Evolutionary conservation across 257 asterid species (phyloP), one percentile per base, ranked within the genome.

Genomic region (Solanum virginianum): DNA sequence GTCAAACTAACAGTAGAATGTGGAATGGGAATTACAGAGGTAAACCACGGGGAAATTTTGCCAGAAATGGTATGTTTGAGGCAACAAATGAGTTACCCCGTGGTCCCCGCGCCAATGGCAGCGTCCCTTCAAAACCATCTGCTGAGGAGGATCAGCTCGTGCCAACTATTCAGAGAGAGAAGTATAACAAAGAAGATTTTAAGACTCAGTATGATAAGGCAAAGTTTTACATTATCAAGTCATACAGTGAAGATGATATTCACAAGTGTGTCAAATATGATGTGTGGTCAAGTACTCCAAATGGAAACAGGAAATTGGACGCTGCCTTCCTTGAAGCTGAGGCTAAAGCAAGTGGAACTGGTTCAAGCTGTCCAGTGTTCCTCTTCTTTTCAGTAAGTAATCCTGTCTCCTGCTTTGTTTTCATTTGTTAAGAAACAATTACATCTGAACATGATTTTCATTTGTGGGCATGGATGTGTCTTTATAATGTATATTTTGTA

Each of bases 211-310:
- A 94, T 20, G 94, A 90, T 39, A 79, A 75, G 86, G 98, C 98
- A 17, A 94, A 91, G 87, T 95, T 94, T 89, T 94, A 86, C 57
- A 93, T 95, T 75, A 95, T 95, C 90, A 95, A 94, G 91, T 94
- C 98, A 5, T 94, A 89, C 89, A 93, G 96, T 84, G 98, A 95
- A 87, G 98, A 95, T 68, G 93, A 95, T 84, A 56, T 95, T 84
- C 98, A 95, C 91, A 94, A 93, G 88, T 90, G 95, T 88, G 87
- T 95, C 68, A 95, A 95, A 83, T 95, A 94, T 85, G 93, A 91
- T 86, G 98, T 95, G 59, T 95, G 98, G 98, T 94, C 98, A 6
- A 95, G 98, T 85, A 95, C 98, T 51, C 96, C 90, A 6, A 91
- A 90, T 82, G 98, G 98, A 13, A 95, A 95, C 80, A 92, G 85